Conservation (phyloP, 352 stramenopile genomes). For the Pythium brassicae region DNA sequence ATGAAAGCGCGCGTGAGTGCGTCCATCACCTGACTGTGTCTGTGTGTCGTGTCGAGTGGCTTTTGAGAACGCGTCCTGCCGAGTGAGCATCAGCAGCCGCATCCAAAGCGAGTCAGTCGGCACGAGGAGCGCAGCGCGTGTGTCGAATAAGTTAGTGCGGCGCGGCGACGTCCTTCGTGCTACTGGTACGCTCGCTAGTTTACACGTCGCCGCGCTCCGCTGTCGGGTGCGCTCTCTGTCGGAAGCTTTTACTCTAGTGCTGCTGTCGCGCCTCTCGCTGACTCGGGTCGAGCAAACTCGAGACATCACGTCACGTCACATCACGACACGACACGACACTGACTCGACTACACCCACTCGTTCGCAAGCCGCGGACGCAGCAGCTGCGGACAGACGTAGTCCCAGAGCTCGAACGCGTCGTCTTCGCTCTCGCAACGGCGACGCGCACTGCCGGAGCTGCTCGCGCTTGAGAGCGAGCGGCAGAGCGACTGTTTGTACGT, state of each 20-base stretch:
- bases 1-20: too few species aligned
- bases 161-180: background rate
- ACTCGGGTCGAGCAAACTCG: background rate
- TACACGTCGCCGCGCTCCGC: conserved; percentile 1
- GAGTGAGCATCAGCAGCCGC: too few species aligned
- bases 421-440: conserved; percentile 15
- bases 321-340: background rate
- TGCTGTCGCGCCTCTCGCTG: background rate
- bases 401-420: conserved; percentile 51
- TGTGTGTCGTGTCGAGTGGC: too few species aligned
- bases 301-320: too few species aligned
- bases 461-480: conserved; percentile 6
- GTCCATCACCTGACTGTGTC: too few species aligned
- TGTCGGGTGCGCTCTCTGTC: background rate
- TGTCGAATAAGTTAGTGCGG: conserved; percentile 3
- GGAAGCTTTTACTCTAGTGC: background rate
- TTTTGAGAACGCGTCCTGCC: too few species aligned
- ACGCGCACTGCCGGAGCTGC: background rate
- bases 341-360: conserved; percentile 33
- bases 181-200: conserved; percentile 2
- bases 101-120: too few species aligned
- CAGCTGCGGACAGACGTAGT: conserved; percentile 49
- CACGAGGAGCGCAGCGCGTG: background rate
- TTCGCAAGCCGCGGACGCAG: conserved; percentile 32
- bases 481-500: conserved; percentile 10